Evolutionary conservation across 768 basidiomycete genomes (phyloP).

Genomic region (Agaricus subrufescens): DNA sequence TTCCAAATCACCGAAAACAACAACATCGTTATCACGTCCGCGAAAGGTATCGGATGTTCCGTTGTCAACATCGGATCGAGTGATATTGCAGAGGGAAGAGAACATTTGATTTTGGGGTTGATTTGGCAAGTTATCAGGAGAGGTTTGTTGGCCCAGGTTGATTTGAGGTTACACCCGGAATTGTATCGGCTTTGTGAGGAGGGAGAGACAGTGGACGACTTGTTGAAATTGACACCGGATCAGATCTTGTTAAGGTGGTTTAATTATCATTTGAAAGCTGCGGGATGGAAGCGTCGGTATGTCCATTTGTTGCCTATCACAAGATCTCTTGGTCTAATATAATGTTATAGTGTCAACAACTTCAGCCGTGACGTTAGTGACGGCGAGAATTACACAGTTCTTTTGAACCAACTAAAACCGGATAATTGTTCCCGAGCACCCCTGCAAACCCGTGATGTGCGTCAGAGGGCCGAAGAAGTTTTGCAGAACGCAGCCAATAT

Average conservation of each 20-base stretch:
- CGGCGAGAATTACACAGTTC: slow-evolving; percentile 95
- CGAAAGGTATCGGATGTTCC: slow-evolving; percentile 97
- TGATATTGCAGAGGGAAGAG: slow-evolving; percentile 88
- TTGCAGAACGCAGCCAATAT: slow-evolving; percentile 92
- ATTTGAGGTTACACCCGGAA: slow-evolving; percentile 98
- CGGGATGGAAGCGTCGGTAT: slow-evolving; percentile 84
- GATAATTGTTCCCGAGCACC: slow-evolving; percentile 89
- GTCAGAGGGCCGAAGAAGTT: slow-evolving; percentile 88
- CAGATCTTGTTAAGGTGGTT: slow-evolving; percentile 99
- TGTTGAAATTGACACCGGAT: slow-evolving; percentile 90
- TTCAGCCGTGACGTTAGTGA: slow-evolving; percentile 97
- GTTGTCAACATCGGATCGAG: slow-evolving; percentile 97
- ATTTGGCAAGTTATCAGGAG: slow-evolving; percentile 99
- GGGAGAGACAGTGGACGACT: slow-evolving; percentile 94
- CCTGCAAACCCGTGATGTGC: slow-evolving; percentile 78
- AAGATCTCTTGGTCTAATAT: slow-evolving; percentile 9
- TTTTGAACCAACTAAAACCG: slow-evolving; percentile 94
- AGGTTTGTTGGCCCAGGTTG: slow-evolving; percentile 90
- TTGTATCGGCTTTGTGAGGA: slow-evolving; percentile 94
- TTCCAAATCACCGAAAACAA: slow-evolving; percentile 99
- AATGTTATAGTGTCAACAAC: slow-evolving; percentile 76
- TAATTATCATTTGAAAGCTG: slow-evolving; percentile 96
- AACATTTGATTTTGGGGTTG: slow-evolving; percentile 94
- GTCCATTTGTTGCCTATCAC: neutral
- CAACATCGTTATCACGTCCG: slow-evolving; percentile 98